Base-by-base conservation (phyloP, 352 stramenopile genomes). In the Globisporangium rhizosaccharum region DNA sequence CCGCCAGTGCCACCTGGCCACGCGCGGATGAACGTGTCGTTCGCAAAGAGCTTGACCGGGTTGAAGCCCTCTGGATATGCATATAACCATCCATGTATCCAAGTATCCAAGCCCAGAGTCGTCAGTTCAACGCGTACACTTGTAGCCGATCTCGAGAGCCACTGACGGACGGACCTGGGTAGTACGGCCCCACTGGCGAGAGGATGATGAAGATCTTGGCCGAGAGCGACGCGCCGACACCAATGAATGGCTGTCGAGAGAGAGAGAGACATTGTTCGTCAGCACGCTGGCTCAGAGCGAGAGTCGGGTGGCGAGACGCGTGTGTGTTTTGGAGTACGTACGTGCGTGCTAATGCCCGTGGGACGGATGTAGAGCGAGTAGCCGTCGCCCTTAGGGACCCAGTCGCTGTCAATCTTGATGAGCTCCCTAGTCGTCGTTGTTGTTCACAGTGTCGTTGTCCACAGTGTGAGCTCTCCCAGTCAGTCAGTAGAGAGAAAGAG, bases 171-270 rank as follows among this genome's bases (percentile, higher is more conserved):
- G 39, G 53, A 73, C 70, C 70, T 44, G 96, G 92, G 76, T 98
- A 99, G 79, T 99, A 99, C 8, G 97, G 97, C 18, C 97, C 97
- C 9, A 99, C 96, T 10, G 97, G 97, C 53, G 85, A 98, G 28
- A 97, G 81, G 59, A 99, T 99, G 41, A 98, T 87, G 66, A 96
- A 99, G 26, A 99, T 73, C 60, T 98, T 94, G 62, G 97, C 75
- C 52, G 86, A 87, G 30, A 88, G 67, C 26, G 92, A 93, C n/a
- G 88, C 72, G 10, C 77, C 77, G 12, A 99, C 75, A 44, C 94
- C 92, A 53, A 98, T 87, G 51, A 79, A 96, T 23, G 85, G 87
- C 68, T 98, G 65, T 23, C 42, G 17, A 60, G 46, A 39, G n/a
- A 2, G n/a, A 2, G 9, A 56, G 1, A 9, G 50, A 52, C 23